Conservation (phyloP, 2,329 filamentous ascomycete species). For the Ceratocystis destructans region DNA sequence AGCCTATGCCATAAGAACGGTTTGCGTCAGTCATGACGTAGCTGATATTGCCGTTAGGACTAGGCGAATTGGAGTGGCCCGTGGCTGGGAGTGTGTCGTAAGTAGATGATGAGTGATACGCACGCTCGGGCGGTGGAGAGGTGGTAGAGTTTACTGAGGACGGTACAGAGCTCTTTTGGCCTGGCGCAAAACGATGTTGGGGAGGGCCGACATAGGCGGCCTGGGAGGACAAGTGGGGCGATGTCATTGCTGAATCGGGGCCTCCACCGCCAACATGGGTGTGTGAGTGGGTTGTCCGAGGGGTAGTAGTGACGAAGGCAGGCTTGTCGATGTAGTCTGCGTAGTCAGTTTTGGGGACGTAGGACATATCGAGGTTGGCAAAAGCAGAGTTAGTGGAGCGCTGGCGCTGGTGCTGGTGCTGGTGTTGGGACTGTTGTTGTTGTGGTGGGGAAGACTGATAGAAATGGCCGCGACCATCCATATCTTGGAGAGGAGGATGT, state of each 20-base stretch:
- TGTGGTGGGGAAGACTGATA: slow-evolving; percentile 26
- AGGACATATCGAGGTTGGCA: slow-evolving; percentile 26
- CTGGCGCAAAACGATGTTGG: background rate
- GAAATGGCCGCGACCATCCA: slow-evolving; percentile 7
- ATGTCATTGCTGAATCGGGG: background rate
- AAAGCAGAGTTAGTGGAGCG: slow-evolving; percentile 32
- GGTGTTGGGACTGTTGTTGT: background rate
- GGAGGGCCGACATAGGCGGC: background rate
- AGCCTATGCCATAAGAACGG: background rate
- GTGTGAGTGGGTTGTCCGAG: slow-evolving; percentile 9
- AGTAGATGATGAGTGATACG: background rate
- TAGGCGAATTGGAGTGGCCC: slow-evolving; percentile 3
- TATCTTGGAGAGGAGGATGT: background rate
- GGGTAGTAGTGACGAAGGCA: background rate
- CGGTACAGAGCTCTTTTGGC: background rate
- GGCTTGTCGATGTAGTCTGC: background rate
- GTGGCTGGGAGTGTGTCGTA: background rate
- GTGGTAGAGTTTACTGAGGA: background rate
- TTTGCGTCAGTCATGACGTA: background rate
- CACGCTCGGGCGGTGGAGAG: slow-evolving; percentile 3
- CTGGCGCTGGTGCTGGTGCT: slow-evolving; percentile 19
- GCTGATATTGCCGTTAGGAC: background rate
- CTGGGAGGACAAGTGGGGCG: background rate
- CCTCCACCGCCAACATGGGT: slow-evolving; percentile 1
- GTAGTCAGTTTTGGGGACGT: background rate